Percentiles rank a stretch among this genome's conserved stretches.
phyloP scores from a whole-genome alignment of 345 rosid species.

The Hirschfeldia incana region DNA sequence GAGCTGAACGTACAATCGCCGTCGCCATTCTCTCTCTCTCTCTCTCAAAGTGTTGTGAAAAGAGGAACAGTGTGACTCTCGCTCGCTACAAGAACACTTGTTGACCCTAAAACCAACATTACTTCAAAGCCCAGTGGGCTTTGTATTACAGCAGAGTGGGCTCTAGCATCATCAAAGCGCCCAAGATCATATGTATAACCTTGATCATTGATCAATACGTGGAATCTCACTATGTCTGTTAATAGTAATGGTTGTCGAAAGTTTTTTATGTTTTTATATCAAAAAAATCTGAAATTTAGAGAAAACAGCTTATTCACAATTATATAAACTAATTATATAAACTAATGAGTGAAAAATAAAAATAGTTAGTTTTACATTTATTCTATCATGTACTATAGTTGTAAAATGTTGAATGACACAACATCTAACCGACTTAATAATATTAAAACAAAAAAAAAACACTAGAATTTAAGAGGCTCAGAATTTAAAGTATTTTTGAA shows the following conservation, averaged over 20 bases:
- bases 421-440: too few species aligned
- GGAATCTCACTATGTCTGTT: neutral
- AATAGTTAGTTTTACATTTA: too few species aligned
- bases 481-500: too few species aligned
- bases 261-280: neutral
- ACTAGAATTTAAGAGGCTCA: too few species aligned
- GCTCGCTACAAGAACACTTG: too few species aligned
- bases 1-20: slow-evolving; percentile 72
- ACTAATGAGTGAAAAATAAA: too few species aligned
- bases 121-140: neutral
- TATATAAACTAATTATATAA: too few species aligned
- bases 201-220: neutral
- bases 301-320: neutral
- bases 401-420: too few species aligned
- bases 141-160: neutral
- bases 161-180: neutral
- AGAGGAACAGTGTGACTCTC: neutral
- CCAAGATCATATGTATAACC: neutral
- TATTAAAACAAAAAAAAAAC: too few species aligned
- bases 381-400: too few species aligned
- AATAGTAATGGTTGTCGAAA: neutral
- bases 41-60: neutral
- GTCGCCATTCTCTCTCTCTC: slow-evolving; percentile 50
- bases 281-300: neutral
- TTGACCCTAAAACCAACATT: neutral